phyloP scores from a whole-genome alignment of 2,329 filamentous ascomycete genomes.

The Diaporthe humulicola region DNA sequence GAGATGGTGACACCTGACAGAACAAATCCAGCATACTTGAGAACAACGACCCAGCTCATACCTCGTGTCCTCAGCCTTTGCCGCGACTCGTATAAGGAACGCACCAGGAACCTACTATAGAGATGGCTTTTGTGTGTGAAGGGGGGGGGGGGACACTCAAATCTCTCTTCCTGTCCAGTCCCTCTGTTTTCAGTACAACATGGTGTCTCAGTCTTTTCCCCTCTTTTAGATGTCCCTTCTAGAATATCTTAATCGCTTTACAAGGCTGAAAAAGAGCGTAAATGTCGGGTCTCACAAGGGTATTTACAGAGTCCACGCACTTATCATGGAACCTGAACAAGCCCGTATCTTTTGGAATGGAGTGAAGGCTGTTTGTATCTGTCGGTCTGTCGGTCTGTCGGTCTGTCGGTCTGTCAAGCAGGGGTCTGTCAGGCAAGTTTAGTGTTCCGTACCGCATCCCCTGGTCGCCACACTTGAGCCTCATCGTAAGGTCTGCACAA shows the following conservation, averaged over 20 bases:
- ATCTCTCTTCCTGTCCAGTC: neutral
- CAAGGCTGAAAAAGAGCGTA: neutral
- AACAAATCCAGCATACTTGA: neutral
- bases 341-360: neutral
- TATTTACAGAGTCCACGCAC: no score
- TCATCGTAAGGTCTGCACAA: neutral
- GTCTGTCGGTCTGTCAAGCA: neutral
- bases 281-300: neutral
- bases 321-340: neutral
- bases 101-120: neutral
- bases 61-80: neutral
- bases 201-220: no score
- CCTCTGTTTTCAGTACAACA: neutral
- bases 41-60: neutral
- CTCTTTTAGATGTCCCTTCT: neutral
- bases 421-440: neutral
- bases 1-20: neutral
- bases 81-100: neutral
- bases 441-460: neutral
- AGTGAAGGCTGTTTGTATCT: neutral
- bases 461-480: conserved; percentile 2
- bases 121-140: no score
- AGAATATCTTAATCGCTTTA: no score
- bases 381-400: no score
- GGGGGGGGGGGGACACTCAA: no score